phyloP scores from a whole-genome alignment of 768 basidiomycete genomes.

The Artomyces pyxidatus region DNA sequence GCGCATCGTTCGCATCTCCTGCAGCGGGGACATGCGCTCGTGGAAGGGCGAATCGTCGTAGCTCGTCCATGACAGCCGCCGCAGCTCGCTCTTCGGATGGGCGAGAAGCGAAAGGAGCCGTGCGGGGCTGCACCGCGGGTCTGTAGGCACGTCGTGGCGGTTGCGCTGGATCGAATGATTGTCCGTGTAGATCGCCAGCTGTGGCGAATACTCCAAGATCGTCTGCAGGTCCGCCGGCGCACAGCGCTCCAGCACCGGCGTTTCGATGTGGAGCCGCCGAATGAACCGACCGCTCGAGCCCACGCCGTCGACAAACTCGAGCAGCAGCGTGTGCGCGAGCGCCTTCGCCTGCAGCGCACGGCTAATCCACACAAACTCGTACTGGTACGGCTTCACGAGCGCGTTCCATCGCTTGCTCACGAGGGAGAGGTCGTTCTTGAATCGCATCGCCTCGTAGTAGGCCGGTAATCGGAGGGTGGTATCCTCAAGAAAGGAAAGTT shows the following conservation, averaged over 20 bases:
- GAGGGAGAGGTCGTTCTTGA: constrained; percentile 42
- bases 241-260: constrained; percentile 54
- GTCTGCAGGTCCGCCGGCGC: constrained; percentile 58
- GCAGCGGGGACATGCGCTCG: constrained; percentile 44
- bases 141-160: constrained; percentile 34
- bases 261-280: constrained; percentile 63
- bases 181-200: constrained; percentile 54
- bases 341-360: constrained; percentile 42
- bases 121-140: constrained; percentile 42
- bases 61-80: constrained; percentile 61
- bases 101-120: constrained; percentile 53
- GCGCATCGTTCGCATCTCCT: constrained; percentile 40
- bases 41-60: constrained; percentile 59
- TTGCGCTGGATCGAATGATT: constrained; percentile 55
- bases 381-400: constrained; percentile 47
- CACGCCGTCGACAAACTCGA: constrained; percentile 29
- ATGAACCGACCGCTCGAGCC: constrained; percentile 40
- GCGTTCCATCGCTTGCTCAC: constrained; percentile 51
- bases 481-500: constrained; percentile 50
- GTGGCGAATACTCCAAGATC: constrained; percentile 58
- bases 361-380: constrained; percentile 65
- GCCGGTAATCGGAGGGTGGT: constrained; percentile 32
- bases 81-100: constrained; percentile 42
- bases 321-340: constrained; percentile 35
- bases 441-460: constrained; percentile 40